Evolutionary conservation across 352 stramenopile genomes (phyloP).

Genomic region (Thalassiosira exigua): DNA sequence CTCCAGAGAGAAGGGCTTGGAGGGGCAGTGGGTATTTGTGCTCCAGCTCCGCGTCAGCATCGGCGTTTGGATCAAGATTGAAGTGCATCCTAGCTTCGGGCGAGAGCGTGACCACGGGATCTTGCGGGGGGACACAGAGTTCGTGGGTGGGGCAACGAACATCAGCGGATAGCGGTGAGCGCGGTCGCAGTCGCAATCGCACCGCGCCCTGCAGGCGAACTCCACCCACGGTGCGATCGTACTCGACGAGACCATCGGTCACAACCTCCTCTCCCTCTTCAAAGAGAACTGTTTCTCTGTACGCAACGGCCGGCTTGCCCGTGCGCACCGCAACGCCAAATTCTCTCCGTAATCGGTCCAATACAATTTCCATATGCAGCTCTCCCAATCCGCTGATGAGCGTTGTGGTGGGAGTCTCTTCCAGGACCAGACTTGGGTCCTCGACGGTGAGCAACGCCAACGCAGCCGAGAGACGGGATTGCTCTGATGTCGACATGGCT

Average conservation of each 20-base stretch:
- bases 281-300: conserved; percentile 88
- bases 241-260: conserved; percentile 75
- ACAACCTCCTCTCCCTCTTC: conserved; percentile 56
- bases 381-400: conserved; percentile 89
- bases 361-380: conserved; percentile 93
- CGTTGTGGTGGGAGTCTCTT: conserved; percentile 77
- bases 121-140: conserved; percentile 58
- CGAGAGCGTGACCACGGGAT: conserved; percentile 72
- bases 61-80: conserved; percentile 59
- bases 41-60: conserved; percentile 61
- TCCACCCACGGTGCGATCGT: conserved; percentile 79
- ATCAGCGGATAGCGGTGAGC: background rate
- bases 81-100: conserved; percentile 63
- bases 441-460: conserved; percentile 85
- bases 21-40: conserved; percentile 61
- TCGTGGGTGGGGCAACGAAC: conserved; percentile 13
- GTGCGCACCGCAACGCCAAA: conserved; percentile 89
- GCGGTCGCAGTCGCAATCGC: conserved; percentile 63
- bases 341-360: conserved; percentile 90
- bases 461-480: conserved; percentile 89
- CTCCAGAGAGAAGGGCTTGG: conserved; percentile 71
- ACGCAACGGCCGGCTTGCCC: conserved; percentile 90
- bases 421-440: conserved; percentile 84
- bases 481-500: conserved; percentile 87
- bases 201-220: conserved; percentile 75